Conservation (phyloP, 768 basidiomycete genomes). For the Podaxis sp. region DNA sequence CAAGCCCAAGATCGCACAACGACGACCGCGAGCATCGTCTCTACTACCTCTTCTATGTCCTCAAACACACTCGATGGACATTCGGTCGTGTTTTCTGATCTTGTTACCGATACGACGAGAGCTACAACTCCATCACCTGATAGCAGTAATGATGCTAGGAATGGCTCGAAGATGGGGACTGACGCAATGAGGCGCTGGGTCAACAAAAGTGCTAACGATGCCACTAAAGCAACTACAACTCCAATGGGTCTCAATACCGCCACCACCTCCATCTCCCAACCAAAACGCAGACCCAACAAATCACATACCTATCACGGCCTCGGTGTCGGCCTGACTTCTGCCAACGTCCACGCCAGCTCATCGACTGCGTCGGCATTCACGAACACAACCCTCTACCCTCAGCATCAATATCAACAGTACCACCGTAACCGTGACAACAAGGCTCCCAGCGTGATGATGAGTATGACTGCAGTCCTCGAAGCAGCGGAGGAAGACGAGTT, state of each 20-base stretch:
- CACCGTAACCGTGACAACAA: conserved; percentile 3
- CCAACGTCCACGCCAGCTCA: not conserved
- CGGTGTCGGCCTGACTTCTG: not conserved
- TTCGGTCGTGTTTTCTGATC: conserved; percentile 30
- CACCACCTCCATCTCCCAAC: not conserved
- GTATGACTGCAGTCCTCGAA: conserved; percentile 50
- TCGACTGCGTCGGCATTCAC: not conserved
- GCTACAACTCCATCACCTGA: not conserved
- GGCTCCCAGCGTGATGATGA: conserved; percentile 37
- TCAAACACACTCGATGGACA: conserved; percentile 38
- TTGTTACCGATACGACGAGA: conserved; percentile 27
- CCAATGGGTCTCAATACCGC: not conserved
- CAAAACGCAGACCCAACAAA: not conserved
- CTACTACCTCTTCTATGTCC: conserved; percentile 24
- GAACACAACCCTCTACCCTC: not conserved
- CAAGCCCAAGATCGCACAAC: not conserved
- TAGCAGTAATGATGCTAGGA: not conserved
- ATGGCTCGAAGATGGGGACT: conserved; percentile 3
- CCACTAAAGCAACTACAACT: conserved; percentile 17
- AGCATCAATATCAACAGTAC: not conserved
- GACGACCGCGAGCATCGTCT: conserved; percentile 14
- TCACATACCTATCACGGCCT: conserved; percentile 5
- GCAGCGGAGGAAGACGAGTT: conserved; percentile 40
- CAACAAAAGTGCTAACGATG: not conserved
- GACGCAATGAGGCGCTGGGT: not conserved